Evolutionary conservation across 148 eudicot species (phyloP).

Genomic region (Persicaria tinctoria): DNA sequence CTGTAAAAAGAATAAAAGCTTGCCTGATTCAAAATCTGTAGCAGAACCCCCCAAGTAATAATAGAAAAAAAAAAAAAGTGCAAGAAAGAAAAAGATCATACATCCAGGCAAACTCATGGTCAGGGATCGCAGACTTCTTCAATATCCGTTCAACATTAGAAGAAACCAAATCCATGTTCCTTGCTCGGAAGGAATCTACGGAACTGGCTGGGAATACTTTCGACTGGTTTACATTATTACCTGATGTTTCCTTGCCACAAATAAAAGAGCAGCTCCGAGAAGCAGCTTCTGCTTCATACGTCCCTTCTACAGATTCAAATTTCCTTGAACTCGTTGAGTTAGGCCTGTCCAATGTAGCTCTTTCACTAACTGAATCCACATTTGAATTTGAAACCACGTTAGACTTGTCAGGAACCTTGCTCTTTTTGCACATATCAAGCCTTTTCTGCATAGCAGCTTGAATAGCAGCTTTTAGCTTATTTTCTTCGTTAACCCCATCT

Average conservation of each 20-base stretch:
- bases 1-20: conserved; percentile 37
- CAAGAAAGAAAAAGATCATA: conserved; percentile 33
- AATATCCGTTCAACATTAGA: conserved; percentile 28
- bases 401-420: conserved; percentile 40
- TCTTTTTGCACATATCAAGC: conserved; percentile 52
- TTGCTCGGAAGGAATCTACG: conserved; percentile 18
- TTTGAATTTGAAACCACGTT: conserved; percentile 35
- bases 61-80: conserved; percentile 7
- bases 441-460: conserved; percentile 83
- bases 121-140: conserved; percentile 60
- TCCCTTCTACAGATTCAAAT: conserved; percentile 24
- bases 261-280: conserved; percentile 15
- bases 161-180: conserved; percentile 16
- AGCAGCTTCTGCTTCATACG: conserved; percentile 26
- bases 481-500: conserved; percentile 42
- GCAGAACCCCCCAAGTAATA: background rate
- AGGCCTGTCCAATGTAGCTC: conserved; percentile 28
- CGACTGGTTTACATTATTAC: conserved; percentile 26
- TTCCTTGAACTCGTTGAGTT: conserved; percentile 24
- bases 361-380: conserved; percentile 22
- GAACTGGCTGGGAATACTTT: conserved; percentile 35
- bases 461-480: conserved; percentile 75
- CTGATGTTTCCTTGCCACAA: conserved; percentile 33
- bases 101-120: conserved; percentile 85
- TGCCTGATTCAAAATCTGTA: background rate